Evolutionary conservation across 2,329 filamentous ascomycete species (phyloP), one percentile per base, ranked within the genome.

Genomic region (Zymoseptoria passerinii): DNA sequence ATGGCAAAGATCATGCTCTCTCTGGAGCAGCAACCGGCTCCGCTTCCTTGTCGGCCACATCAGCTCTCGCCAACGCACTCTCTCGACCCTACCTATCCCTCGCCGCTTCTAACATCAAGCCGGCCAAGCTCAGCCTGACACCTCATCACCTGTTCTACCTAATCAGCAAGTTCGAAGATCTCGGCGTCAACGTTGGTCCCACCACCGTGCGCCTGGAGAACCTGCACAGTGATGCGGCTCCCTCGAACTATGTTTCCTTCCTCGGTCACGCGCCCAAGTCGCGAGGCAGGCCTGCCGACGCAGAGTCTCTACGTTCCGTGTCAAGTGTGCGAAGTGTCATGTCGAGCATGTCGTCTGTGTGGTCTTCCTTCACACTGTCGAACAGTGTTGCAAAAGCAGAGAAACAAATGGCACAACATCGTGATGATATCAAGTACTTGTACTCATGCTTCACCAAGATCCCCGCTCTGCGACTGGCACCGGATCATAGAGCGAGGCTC

Each of bases 381-480:
- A 88, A 87, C 74, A 90, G 90, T 68, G 83, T 84, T 53, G 87
- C 90, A 64, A 89, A 92, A 71, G 89, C 86, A 40, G 94, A 96
- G 74, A 91, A 90, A 71, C 90, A 94, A 72, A 95, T 95, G 74
- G 87, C 87, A 58, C 88, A 90, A 50, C 76, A 94, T 57, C 86
- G 94, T 71, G 84, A 88, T 58, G 94, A 99, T 72, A 78, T 96
- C 66, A 96, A 92, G 73, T 97, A 99, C 73, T 80, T 99, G 35
- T 99, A 96, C 77, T 97, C 94, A 49, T 90, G 94, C 58, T 99
- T 97, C 72, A 99, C 94, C 70, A 99, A 97, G 77, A 95, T 99
- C 50, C 94, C 94, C 0, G 96, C 90, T 70, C 79, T 99, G 63
- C 86, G 88, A 63, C 80, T 99, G 57, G 86, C 92, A 28, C 92